phyloP scores from a whole-genome alignment of 1,139 yeast genomes.

The Sugiyamaella sp. region DNA sequence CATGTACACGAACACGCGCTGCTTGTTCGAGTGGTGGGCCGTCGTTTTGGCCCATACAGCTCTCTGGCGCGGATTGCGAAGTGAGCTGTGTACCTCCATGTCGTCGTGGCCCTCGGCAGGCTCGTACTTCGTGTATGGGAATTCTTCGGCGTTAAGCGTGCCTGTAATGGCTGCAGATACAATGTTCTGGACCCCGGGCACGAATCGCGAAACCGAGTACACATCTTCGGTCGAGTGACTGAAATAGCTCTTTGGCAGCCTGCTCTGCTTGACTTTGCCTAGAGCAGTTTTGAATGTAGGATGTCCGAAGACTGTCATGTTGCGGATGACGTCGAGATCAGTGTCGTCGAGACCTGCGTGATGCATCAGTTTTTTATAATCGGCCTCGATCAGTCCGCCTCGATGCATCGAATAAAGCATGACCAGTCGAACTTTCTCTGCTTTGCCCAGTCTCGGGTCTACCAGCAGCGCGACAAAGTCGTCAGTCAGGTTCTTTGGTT shows the following conservation, averaged over 20 bases:
- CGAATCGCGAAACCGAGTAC: slow-evolving; percentile 75
- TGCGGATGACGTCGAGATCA: slow-evolving; percentile 65
- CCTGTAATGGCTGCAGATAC: slow-evolving; percentile 53
- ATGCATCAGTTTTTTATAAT: slow-evolving; percentile 66
- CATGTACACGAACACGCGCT: slow-evolving; percentile 74
- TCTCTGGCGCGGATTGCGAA: slow-evolving; percentile 73
- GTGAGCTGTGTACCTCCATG: slow-evolving; percentile 47
- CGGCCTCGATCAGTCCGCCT: slow-evolving; percentile 79
- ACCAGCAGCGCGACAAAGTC: slow-evolving; percentile 63
- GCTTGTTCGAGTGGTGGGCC: slow-evolving; percentile 54
- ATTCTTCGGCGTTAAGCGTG: slow-evolving; percentile 57
- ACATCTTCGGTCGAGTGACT: slow-evolving; percentile 71
- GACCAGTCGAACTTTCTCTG: slow-evolving; percentile 78
- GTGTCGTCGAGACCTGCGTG: slow-evolving; percentile 67
- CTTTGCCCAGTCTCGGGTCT: slow-evolving; percentile 50
- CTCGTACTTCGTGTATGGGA: slow-evolving; percentile 78
- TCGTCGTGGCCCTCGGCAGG: slow-evolving; percentile 59
- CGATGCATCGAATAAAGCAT: slow-evolving; percentile 77
- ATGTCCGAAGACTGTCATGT: slow-evolving; percentile 68
- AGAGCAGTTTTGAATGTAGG: slow-evolving; percentile 56
- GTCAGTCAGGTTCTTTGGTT: slow-evolving; percentile 65
- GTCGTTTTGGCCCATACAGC: slow-evolving; percentile 79
- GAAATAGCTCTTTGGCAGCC: slow-evolving; percentile 42
- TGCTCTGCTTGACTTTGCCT: slow-evolving; percentile 36
- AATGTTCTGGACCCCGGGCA: slow-evolving; percentile 67